phyloP scores from a whole-genome alignment of 257 asterid genomes.

The Plantago ovata region DNA sequence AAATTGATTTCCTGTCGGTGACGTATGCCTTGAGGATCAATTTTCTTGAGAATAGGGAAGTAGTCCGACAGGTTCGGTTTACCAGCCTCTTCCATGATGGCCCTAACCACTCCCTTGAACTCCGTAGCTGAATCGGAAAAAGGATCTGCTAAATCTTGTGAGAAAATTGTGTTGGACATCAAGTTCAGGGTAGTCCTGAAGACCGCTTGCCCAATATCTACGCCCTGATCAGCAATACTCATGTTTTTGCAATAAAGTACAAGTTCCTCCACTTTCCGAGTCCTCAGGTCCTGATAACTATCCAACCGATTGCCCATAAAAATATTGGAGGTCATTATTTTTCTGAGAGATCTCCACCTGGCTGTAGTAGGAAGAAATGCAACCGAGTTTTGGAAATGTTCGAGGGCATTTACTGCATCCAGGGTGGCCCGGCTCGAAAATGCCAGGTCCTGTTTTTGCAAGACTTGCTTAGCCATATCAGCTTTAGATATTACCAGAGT shows the following conservation, averaged over 20 bases:
- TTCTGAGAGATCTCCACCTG: neutral
- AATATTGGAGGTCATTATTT: conserved; percentile 11
- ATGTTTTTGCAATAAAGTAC: conserved; percentile 15
- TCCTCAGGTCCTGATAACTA: conserved; percentile 23
- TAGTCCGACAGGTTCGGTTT: neutral
- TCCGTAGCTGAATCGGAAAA: conserved; percentile 18
- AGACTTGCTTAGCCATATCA: conserved; percentile 29
- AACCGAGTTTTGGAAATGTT: no score
- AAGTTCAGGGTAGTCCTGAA: no score
- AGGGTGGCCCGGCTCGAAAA: conserved; percentile 29
- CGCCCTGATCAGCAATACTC: conserved; percentile 24
- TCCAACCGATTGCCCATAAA: conserved; percentile 33
- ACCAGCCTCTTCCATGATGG: neutral
- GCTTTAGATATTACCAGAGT: conserved; percentile 34
- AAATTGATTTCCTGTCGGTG: neutral
- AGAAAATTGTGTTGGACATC: conserved; percentile 19
- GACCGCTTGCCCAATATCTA: conserved; percentile 17
- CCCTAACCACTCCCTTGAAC: conserved; percentile 16
- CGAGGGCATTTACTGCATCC: conserved; percentile 28
- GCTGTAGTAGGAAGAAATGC: neutral
- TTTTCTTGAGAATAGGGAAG: neutral
- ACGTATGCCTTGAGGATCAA: neutral
- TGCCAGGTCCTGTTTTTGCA: conserved; percentile 32
- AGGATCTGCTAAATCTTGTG: conserved; percentile 23
- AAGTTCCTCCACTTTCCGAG: conserved; percentile 27